Evolutionary conservation across 1,139 yeast genomes (phyloP), one percentile per base, ranked within the genome.

Genomic region (Geotrichum restrictum): DNA sequence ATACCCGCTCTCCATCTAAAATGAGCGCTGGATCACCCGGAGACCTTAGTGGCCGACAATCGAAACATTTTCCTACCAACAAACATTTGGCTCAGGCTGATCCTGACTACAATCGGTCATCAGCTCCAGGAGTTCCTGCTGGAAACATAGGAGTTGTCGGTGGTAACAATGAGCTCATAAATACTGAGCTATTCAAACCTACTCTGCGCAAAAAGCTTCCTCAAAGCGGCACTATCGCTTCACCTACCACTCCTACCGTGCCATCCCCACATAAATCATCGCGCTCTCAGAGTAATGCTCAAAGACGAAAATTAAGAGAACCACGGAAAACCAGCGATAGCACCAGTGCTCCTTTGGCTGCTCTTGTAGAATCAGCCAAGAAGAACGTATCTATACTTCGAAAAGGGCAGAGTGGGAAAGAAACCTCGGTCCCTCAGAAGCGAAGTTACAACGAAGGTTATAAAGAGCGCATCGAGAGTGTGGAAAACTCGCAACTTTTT

Each of bases 401-500:
- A n/a, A 37, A 37, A 37, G 41, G 19, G 19, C 22, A 37, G 19
- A 16, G 8, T 19, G n/a, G 41, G 41, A 19, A 24, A 27, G 42
- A 34, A 18, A 44, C 7, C 29, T 8, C 7, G 5, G 29, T 8
- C 8, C 29, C 29, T 8, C 29, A 24, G 29, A 24, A 24, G 29
- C 29, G 54, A 3, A 49, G 45, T 19, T 51, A 54, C 44, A 47
- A 49, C 19, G 53, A 49, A 27, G 53, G 55, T 11, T 48, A 49
- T 11, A 46, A 50, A 14, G 51, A 52, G 8, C 50, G 56, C 31
- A 49, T 49, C 34, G 44, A 49, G 22, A 55, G 47, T 14, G 39
- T 56, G 14, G 47, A 56, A 8, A 49, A 38, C 8, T 21, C 55
- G 1, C 40, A 27, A 16, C 19, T 41, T 5, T 52, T 44, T 19